phyloP scores from a whole-genome alignment of 352 stramenopile species.

The Phytophthora crassamura region DNA sequence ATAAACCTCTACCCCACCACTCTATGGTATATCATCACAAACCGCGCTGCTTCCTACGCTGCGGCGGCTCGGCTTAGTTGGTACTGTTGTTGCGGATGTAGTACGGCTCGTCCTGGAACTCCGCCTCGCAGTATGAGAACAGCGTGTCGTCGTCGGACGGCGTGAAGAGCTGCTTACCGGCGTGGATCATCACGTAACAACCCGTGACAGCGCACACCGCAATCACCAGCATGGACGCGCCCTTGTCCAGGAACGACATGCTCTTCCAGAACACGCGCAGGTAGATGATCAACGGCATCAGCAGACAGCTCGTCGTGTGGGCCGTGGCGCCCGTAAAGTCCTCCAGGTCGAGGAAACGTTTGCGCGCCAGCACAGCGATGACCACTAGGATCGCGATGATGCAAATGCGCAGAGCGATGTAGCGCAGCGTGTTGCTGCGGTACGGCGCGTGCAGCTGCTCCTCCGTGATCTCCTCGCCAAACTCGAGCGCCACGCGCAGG shows the following conservation, averaged over 20 bases:
- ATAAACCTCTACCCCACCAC: conserved; percentile 1
- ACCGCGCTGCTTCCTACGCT: not conserved
- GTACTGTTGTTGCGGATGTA: conserved; percentile 20
- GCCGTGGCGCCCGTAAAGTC: conserved; percentile 44
- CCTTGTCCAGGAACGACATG: conserved; percentile 36
- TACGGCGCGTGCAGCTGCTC: conserved; percentile 16
- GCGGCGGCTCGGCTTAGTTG: not conserved
- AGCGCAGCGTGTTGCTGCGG: conserved; percentile 34
- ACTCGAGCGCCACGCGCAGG: too few species aligned
- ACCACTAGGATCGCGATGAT: conserved; percentile 42
- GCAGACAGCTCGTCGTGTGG: too few species aligned
- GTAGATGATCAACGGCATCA: conserved; percentile 36
- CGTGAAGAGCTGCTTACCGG: conserved; percentile 21
- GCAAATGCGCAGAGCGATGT: conserved; percentile 37
- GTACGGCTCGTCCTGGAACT: conserved; percentile 20
- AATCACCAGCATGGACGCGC: conserved; percentile 21
- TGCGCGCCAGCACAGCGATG: conserved; percentile 35
- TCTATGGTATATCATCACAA: not conserved
- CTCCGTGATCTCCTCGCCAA: conserved; percentile 12
- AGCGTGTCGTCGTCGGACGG: conserved; percentile 12
- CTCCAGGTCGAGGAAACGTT: conserved; percentile 42
- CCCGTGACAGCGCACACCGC: conserved; percentile 28
- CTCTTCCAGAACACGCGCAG: conserved; percentile 34
- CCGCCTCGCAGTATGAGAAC: conserved; percentile 22
- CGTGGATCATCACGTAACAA: conserved; percentile 28